phyloP scores from a whole-genome alignment of 306 rosid genomes.

The Quercus berberidifolia region DNA sequence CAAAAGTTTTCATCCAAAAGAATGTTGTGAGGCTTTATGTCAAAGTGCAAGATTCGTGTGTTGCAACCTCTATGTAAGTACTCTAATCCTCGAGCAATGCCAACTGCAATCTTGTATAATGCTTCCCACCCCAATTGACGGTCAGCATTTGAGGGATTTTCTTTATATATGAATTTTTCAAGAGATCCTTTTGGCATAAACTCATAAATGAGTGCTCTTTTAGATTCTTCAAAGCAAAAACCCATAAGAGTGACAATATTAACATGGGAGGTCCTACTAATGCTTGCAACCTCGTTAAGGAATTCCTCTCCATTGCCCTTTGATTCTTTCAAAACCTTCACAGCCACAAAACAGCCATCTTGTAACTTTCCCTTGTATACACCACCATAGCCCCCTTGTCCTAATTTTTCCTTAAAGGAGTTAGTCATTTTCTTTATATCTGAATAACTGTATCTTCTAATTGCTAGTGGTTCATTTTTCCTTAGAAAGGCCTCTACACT shows the following conservation, averaged over 20 bases:
- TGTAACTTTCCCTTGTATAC: constrained; percentile 31
- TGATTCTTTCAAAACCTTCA: constrained; percentile 31
- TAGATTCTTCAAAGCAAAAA: constrained; percentile 26
- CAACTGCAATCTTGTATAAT: constrained; percentile 19
- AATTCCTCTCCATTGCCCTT: constrained; percentile 32
- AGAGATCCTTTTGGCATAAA: constrained; percentile 35
- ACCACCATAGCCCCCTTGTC: constrained; percentile 38
- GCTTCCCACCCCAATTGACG: constrained; percentile 9
- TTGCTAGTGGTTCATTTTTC: not conserved
- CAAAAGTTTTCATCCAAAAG: constrained; percentile 16
- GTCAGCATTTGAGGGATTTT: not conserved
- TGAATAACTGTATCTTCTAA: constrained; percentile 20
- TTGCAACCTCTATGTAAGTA: constrained; percentile 25
- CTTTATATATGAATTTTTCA: constrained; percentile 11
- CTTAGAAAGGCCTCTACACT: constrained; percentile 9
- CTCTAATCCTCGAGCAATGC: constrained; percentile 22
- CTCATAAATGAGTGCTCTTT: constrained; percentile 27
- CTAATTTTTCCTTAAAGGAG: constrained; percentile 28
- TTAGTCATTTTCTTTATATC: constrained; percentile 28
- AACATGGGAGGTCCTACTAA: constrained; percentile 27
- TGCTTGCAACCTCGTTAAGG: constrained; percentile 36
- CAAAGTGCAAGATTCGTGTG: constrained; percentile 21
- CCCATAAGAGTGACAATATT: constrained; percentile 24
- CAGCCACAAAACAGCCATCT: constrained; percentile 27
- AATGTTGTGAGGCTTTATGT: constrained; percentile 28